Evolutionary conservation across 2,329 filamentous ascomycete genomes (phyloP), one percentile per base, ranked within the genome.

Genomic region (Anisogramma anomala): DNA sequence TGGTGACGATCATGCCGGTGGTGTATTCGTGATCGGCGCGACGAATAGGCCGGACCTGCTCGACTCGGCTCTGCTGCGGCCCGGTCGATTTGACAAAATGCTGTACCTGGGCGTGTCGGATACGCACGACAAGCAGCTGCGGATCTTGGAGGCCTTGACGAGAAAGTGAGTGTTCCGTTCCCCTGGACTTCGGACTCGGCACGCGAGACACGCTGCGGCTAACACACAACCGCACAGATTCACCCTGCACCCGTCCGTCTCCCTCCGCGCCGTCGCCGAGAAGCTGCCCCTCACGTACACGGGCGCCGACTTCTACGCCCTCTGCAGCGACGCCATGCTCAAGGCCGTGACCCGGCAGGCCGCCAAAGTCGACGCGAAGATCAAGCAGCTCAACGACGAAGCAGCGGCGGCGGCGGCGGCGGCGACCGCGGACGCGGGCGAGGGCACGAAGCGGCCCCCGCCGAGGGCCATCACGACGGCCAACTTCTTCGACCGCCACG

Each of bases 241-340:
- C 63, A 83, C 81, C 2, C 77, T 96, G 39, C 72, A 86, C 49
- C 84, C 86, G 0, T 71, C 77, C 1, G 70, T 95, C 34, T 91
- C 85, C 9, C 75, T 98, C 9, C 60, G 71, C 19, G 66, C 75
- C 6, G 77, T 98, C 34, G 82, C 89, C 3, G 71, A 82, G 38
- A 71, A 71, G 9, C 73, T 98, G 3, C 91, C 91, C 0, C 91
- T 95, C 58, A 96, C 89, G 3, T 98, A 95, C 64, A 98, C 91
- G 0, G 91, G 91, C 55, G 91, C 91, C 48, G 91, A 98, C 64
- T 81, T 98, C 56, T 98, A 98, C 62, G 91, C 91, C 1, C 72
- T 98, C 15, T 96, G 89, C 66, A 94, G 87, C 32, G 91, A 98
- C 60, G 87, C 91, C 38, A 98, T 98, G 91, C 81, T 98, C 51